phyloP scores from a whole-genome alignment of 805 yeast species.

The Cyberlindnera subsufficiens region DNA sequence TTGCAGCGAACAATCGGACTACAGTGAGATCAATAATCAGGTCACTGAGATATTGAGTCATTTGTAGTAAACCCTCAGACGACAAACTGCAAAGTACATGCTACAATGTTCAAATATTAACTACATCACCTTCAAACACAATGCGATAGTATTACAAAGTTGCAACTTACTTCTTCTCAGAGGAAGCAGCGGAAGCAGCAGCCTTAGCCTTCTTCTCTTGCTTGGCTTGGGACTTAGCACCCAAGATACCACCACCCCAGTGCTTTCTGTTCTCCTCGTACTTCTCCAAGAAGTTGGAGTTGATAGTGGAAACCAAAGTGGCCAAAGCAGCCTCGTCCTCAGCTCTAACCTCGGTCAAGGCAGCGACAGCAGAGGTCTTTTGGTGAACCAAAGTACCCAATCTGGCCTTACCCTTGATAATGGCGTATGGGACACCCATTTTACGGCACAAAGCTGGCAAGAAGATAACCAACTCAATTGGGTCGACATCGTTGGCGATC shows the following conservation, averaged over 20 bases:
- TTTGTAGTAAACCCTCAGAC: too few species aligned
- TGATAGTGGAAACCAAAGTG: constrained; percentile 85
- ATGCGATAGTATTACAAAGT: too few species aligned
- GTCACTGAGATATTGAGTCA: too few species aligned
- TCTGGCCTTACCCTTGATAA: constrained; percentile 98
- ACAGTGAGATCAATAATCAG: too few species aligned
- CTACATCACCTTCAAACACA: too few species aligned
- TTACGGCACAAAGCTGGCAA: constrained; percentile 98
- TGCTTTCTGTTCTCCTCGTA: constrained; percentile 95
- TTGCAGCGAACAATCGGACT: too few species aligned
- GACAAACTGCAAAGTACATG: too few species aligned
- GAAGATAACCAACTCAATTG: constrained; percentile 95
- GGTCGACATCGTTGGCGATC: constrained; percentile 99
- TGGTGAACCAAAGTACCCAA: constrained; percentile 96
- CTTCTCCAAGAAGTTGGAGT: constrained; percentile 89
- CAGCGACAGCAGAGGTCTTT: constrained; percentile 96
- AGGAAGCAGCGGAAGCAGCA: constrained; percentile 6
- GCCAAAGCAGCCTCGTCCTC: constrained; percentile 96
- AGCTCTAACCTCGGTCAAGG: constrained; percentile 89
- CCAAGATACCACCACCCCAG: constrained; percentile 99
- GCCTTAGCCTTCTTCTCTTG: constrained; percentile 31
- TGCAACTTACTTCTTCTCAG: constrained; percentile 12
- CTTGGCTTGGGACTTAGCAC: constrained; percentile 88
- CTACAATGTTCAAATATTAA: too few species aligned
- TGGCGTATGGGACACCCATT: constrained; percentile 99